phyloP scores from a whole-genome alignment of 768 basidiomycete genomes.

The Pisolithus tinctorius region DNA sequence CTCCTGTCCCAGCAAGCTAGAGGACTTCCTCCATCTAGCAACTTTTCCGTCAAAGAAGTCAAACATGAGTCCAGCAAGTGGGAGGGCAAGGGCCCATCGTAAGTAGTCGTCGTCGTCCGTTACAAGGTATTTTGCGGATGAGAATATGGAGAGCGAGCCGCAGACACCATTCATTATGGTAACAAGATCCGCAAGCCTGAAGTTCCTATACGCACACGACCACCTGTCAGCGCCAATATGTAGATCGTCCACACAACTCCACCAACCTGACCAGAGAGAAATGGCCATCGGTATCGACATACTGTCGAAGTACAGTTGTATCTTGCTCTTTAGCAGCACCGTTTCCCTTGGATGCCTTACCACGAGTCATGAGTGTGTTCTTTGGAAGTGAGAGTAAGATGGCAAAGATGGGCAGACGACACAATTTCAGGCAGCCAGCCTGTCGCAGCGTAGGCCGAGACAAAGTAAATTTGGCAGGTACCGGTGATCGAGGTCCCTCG shows the following conservation, averaged over 20 bases:
- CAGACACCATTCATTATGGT: slow-evolving; percentile 99
- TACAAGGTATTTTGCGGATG: slow-evolving; percentile 81
- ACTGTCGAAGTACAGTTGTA: slow-evolving; percentile 55
- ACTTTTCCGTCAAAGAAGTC: slow-evolving; percentile 98
- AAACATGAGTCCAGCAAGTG: slow-evolving; percentile 92
- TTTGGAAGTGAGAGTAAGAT: background rate
- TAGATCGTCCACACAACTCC: background rate
- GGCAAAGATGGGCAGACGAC: slow-evolving; percentile 22
- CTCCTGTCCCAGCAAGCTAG: slow-evolving; percentile 95
- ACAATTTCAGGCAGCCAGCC: slow-evolving; percentile 7
- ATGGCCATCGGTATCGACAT: slow-evolving; percentile 87
- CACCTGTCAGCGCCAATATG: background rate
- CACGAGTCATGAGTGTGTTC: slow-evolving; percentile 16
- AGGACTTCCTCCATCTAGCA: slow-evolving; percentile 93
- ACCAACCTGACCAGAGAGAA: slow-evolving; percentile 91
- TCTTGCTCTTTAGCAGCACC: slow-evolving; percentile 7
- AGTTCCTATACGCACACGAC: slow-evolving; percentile 57
- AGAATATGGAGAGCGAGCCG: slow-evolving; percentile 92
- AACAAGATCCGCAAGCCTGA: slow-evolving; percentile 94
- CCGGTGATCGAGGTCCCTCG: slow-evolving; percentile 10
- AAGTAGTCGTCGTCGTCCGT: slow-evolving; percentile 74
- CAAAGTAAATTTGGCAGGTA: slow-evolving; percentile 1
- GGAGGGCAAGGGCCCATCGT: slow-evolving; percentile 82
- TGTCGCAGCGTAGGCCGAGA: background rate
- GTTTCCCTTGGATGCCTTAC: slow-evolving; percentile 25